Percentiles rank a stretch among this genome's conserved stretches.
These are phyloP conservation scores for Ophiostoma perfectum DNA, from an alignment of 2,329 filamentous ascomycete genomes.

Conservation along the genomic window DNA sequence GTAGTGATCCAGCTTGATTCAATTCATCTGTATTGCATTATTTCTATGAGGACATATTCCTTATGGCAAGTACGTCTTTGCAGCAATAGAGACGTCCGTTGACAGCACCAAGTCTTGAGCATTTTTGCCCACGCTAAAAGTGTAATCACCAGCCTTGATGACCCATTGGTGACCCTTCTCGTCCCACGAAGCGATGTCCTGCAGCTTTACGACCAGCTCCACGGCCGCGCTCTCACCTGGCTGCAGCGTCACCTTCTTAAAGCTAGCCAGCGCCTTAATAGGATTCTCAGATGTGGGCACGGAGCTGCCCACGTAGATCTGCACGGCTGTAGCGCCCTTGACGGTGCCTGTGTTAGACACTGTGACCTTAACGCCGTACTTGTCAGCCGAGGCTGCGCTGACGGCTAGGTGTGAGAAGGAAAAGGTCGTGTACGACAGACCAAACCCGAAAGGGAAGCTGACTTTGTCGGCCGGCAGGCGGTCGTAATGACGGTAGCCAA, in stretches of 20 bases:
- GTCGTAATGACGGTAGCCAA: constrained; percentile 81
- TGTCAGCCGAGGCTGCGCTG: not conserved
- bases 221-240: not conserved
- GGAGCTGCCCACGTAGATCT: constrained; percentile 1
- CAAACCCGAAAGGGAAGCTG: constrained; percentile 73
- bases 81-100: not conserved
- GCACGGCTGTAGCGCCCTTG: constrained; percentile 3
- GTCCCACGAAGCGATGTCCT: constrained; percentile 4
- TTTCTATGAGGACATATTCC: too few relatives aligned
- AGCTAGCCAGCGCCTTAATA: not conserved
- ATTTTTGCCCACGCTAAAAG: not conserved
- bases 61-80: constrained; percentile 5
- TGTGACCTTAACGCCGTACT: not conserved
- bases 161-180: constrained; percentile 11
- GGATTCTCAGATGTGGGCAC: not conserved
- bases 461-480: constrained; percentile 43
- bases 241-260: constrained; percentile 3
- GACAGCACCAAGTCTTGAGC: constrained; percentile 6
- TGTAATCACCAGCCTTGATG: not conserved
- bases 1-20: too few relatives aligned
- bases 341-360: not conserved
- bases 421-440: constrained; percentile 40
- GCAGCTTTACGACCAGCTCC: not conserved
- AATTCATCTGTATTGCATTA: too few relatives aligned
- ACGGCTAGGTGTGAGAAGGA: not conserved